Base-by-base conservation (phyloP, 306 rosid species). In the Lagenaria siceraria region DNA sequence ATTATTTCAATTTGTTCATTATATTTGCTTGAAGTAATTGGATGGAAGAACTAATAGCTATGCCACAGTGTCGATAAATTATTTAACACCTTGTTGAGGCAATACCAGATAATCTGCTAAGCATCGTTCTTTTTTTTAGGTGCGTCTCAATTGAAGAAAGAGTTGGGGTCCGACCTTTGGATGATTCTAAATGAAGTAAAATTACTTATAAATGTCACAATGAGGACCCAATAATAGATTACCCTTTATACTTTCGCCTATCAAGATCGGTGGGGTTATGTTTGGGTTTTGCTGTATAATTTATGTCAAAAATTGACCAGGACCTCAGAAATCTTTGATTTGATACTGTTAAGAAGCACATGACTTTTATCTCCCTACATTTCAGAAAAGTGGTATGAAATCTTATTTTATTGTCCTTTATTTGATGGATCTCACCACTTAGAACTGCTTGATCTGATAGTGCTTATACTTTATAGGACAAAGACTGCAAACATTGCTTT, bases 401-500 rank as follows among this genome's bases (percentile, higher is more conserved):
- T 71, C 59, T 46, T 71, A 48, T 48, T 48, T 71, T 46, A 71
- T 71, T 48, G 76, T 48, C 7, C 76, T 71, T 71, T 24, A 5
- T 71, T 48, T 17, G 13, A 70, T 46, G 76, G 58, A 70, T 70
- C 76, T 42, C 36, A 43, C 56, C 9, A 24, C 29, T 69, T 43
- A 38, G 38, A 70, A 70, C 38, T 70, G 56, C 76, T 24, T 22
- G 58, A 70, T 70, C 76, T 46, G 58, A 71, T 46, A 59, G 59
- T 71, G 59, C 59, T 10, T 49, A 46, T 48, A 71, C 76, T 71
- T 71, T 48, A 25, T 27, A 25, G 42, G 76, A 71, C 76, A 71
- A 71, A 24, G 76, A 48, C 40, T 46, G 24, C 43, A 71, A 49
- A 71, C 59, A 71, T 27, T 71, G 76, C 59, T 71, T 48, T 71